Conservation (phyloP, 371 early-diverging fungal genomes). For the Syncephalastrum racemosum region DNA sequence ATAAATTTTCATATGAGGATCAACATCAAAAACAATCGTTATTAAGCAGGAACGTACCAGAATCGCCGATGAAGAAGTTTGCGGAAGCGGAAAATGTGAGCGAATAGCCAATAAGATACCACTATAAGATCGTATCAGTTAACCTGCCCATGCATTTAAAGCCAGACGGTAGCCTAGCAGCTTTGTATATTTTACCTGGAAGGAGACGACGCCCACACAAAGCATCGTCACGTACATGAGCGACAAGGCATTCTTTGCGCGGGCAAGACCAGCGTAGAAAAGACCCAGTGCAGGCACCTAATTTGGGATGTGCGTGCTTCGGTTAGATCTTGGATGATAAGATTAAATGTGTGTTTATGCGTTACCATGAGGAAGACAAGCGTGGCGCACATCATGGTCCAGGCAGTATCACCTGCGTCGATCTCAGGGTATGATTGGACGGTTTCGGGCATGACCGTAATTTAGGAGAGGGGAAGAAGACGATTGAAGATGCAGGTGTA, state of each 20-base stretch:
- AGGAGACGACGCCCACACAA: conserved; percentile 76
- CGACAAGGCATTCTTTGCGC: conserved; percentile 78
- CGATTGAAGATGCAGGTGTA: too few species aligned
- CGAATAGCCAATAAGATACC: conserved; percentile 87
- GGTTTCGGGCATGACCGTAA: too few species aligned
- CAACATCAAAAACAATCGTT: not conserved
- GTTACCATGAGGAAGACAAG: conserved; percentile 50
- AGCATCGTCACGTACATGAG: conserved; percentile 79
- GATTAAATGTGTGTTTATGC: not conserved
- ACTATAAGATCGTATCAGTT: conserved; percentile 31
- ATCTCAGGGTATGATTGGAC: conserved; percentile 7
- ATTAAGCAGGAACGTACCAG: conserved; percentile 50
- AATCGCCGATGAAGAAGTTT: conserved; percentile 75
- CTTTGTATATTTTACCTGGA: conserved; percentile 49
- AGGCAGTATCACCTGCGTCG: conserved; percentile 73
- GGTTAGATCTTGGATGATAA: not conserved
- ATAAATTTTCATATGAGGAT: not conserved
- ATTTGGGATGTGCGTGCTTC: not conserved
- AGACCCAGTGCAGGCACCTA: conserved; percentile 72
- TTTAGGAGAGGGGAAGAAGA: too few species aligned
- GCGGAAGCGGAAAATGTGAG: conserved; percentile 77
- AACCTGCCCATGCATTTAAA: not conserved
- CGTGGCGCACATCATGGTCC: conserved; percentile 54
- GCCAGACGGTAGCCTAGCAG: not conserved
- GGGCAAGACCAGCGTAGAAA: conserved; percentile 85